These are phyloP conservation scores for Lepiota brunneoincarnata DNA, from an alignment of 768 basidiomycete genomes.

Conservation along the genomic window DNA sequence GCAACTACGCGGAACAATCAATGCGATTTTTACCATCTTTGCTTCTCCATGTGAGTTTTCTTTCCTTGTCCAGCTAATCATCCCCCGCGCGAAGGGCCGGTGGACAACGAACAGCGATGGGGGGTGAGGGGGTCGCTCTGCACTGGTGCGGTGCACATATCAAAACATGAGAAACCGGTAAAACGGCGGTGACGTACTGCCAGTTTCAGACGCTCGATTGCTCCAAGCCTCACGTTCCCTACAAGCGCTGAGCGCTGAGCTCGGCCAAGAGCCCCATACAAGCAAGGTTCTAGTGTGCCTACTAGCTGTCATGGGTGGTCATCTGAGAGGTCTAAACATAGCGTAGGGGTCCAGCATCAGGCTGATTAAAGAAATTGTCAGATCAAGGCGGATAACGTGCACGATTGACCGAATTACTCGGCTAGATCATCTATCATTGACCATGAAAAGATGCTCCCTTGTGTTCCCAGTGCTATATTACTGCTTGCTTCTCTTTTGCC, in stretches of 20 bases:
- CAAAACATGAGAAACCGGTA: not conserved
- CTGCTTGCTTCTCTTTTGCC: not conserved
- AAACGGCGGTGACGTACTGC: not conserved
- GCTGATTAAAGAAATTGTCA: too few relatives aligned
- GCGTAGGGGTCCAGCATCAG: too few relatives aligned
- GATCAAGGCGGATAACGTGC: too few relatives aligned
- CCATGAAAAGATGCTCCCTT: not conserved
- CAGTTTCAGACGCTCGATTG: not conserved
- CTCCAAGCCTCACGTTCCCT: not conserved
- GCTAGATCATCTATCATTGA: too few relatives aligned
- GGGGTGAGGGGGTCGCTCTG: too few relatives aligned
- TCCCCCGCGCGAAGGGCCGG: not conserved
- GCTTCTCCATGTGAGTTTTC: constrained; percentile 4
- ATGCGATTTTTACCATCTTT: not conserved
- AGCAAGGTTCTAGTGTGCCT: not conserved
- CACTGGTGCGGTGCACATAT: not conserved
- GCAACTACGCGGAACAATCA: not conserved
- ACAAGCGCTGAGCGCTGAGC: not conserved
- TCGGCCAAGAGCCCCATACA: not conserved
- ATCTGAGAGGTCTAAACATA: not conserved
- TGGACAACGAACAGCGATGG: not conserved
- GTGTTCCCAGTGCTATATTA: not conserved
- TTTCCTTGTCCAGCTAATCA: not conserved
- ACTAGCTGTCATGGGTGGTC: not conserved
- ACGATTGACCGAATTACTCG: too few relatives aligned